phyloP scores from a whole-genome alignment of 495 filamentous ascomycete genomes.

The Hyaloscypha variabilis region DNA sequence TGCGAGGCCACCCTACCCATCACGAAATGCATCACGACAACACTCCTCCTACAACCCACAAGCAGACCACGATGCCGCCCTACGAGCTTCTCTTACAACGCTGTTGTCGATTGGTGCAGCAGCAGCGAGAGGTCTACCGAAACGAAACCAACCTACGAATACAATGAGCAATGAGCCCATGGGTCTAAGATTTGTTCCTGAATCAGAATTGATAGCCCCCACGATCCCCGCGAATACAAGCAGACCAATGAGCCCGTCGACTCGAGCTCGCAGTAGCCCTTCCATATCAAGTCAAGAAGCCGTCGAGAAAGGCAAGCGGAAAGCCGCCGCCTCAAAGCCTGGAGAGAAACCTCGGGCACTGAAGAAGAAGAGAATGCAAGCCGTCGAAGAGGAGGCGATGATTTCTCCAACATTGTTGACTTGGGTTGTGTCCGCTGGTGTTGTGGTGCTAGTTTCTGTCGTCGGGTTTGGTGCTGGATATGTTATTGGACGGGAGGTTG shows the following conservation, averaged over 20 bases:
- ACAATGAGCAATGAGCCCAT: conserved; percentile 48
- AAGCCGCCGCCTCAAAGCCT: conserved; percentile 49
- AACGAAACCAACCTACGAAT: conserved; percentile 44
- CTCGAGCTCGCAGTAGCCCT: conserved; percentile 33
- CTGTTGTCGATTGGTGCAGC: conserved; percentile 92
- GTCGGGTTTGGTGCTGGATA: conserved; percentile 95
- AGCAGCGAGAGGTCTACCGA: conserved; percentile 74
- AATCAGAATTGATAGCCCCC: conserved; percentile 67
- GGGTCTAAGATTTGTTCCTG: conserved; percentile 69
- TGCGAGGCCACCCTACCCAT: conserved; percentile 31
- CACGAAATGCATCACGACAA: conserved; percentile 14
- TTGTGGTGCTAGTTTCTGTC: conserved; percentile 87
- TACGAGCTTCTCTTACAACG: conserved; percentile 89
- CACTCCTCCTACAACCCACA: conserved; percentile 58
- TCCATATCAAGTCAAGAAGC: conserved; percentile 35
- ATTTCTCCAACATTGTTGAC: conserved; percentile 80
- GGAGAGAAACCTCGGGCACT: conserved; percentile 33
- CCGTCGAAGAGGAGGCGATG: conserved; percentile 36
- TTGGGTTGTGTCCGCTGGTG: conserved; percentile 89
- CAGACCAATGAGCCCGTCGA: conserved; percentile 31
- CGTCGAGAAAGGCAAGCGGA: conserved; percentile 50
- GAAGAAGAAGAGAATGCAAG: conserved; percentile 56
- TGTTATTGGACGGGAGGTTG: conserved; percentile 62
- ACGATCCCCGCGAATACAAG: conserved; percentile 30
- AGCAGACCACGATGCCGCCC: conserved; percentile 88